phyloP scores from a whole-genome alignment of 768 basidiomycete genomes.

The Rhodotorula graminis region DNA sequence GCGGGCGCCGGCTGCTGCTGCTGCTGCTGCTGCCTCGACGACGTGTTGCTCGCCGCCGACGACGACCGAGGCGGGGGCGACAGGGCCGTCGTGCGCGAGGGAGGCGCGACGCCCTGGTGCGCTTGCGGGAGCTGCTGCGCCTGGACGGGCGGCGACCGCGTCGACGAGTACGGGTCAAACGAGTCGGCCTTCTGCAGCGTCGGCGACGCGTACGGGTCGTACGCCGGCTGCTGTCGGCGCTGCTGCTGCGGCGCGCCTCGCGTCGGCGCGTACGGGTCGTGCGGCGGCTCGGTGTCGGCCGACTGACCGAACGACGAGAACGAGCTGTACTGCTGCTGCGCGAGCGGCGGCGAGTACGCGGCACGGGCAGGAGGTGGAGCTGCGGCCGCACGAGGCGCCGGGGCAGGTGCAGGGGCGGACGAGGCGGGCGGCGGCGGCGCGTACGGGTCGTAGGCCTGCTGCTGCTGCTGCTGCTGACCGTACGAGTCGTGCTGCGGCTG shows the following conservation, averaged over 20 bases:
- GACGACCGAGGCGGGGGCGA: conserved; percentile 25
- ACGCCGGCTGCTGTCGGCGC: background rate
- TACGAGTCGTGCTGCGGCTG: background rate
- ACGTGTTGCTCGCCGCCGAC: background rate
- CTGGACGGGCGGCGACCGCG: conserved; percentile 11
- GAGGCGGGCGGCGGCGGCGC: background rate
- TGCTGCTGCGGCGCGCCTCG: background rate
- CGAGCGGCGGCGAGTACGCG: conserved; percentile 16
- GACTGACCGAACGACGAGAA: conserved; percentile 16
- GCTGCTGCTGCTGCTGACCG: background rate
- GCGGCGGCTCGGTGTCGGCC: background rate
- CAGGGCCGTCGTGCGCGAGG: background rate
- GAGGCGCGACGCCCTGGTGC: too few species aligned
- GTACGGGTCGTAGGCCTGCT: conserved; percentile 9
- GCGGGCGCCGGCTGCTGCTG: too few species aligned
- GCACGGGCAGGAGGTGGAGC: background rate
- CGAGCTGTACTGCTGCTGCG: conserved; percentile 24
- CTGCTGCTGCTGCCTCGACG: too few species aligned
- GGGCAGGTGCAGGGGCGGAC: background rate
- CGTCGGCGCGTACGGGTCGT: conserved; percentile 28
- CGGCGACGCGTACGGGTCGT: conserved; percentile 22
- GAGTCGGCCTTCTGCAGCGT: background rate
- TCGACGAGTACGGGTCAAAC: background rate
- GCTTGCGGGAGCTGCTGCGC: background rate
- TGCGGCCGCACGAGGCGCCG: background rate